Percentiles rank a stretch among this genome's conserved stretches.
Evolutionary conservation across 345 rosid genomes (phyloP).

Genomic region (Melaleuca alternifolia): DNA sequence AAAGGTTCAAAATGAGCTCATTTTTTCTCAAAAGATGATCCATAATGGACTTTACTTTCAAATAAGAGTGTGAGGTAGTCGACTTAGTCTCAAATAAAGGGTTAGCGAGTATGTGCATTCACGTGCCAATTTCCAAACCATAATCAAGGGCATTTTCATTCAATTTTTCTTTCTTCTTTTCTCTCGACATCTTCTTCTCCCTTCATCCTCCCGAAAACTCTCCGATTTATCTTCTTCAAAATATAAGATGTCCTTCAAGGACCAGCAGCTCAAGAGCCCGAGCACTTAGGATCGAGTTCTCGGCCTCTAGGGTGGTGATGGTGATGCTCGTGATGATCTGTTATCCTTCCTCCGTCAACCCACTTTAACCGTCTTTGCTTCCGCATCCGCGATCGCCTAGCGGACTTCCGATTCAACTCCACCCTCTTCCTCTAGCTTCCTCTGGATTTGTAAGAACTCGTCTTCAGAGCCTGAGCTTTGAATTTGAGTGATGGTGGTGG

Average conservation of each 20-base stretch:
- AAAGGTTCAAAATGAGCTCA: fast-evolving
- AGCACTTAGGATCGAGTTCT: constrained; percentile 58
- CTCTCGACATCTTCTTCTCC: background rate
- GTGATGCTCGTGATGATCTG: constrained; percentile 35
- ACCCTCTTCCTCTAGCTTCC: constrained; percentile 79
- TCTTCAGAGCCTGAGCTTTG: constrained; percentile 49
- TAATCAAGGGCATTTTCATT: background rate
- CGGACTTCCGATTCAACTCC: constrained; percentile 77
- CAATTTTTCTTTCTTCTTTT: too few species aligned
- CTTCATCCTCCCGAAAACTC: background rate
- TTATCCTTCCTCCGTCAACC: constrained; percentile 40
- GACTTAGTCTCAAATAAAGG: background rate
- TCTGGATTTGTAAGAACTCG: constrained; percentile 35
- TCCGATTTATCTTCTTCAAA: background rate
- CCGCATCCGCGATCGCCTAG: constrained; percentile 70
- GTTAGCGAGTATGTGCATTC: background rate
- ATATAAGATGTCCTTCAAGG: background rate
- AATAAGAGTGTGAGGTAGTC: background rate
- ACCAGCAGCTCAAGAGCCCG: constrained; percentile 58
- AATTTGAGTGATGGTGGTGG: background rate
- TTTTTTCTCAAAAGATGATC: fast-evolving
- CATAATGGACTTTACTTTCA: background rate
- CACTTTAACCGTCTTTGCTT: constrained; percentile 65
- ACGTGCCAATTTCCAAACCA: background rate
- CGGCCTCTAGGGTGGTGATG: constrained; percentile 53